Base-by-base conservation (phyloP, 805 yeast genomes). In the Hanseniaspora clermontiae region DNA sequence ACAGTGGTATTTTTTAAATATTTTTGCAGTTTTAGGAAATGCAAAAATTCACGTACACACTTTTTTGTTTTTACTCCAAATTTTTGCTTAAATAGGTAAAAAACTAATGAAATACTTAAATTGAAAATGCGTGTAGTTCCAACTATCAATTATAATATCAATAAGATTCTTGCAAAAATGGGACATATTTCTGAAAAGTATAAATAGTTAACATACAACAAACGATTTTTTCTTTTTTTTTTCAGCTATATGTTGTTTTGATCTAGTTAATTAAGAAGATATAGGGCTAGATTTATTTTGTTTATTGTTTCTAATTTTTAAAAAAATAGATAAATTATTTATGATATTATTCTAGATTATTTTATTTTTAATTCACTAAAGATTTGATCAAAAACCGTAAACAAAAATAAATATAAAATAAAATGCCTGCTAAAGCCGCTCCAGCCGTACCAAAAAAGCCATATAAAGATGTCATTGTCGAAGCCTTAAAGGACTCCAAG, bases 401-500 rank as follows among this genome's bases (percentile, higher is more conserved):
- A 27, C 32, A 14, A 50, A 15, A 50, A 29, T 27, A 51, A 15
- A 50, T 42, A 50, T 19, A 37, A 40, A 53, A 6, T 12, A 54
- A 19, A 43, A 55, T 55, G 55, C 55, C 54, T 50, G 58, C 55
- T 47, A 56, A 50, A 56, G 39, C 54, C 34, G 43, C 55, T 20
- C 10, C 55, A 14, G 43, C 48, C 34, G 40, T 29, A 14, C 43
- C 57, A 45, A 56, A 56, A 40, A 56, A 56, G 43, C 58, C 58
- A 56, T 57, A 57, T 52, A 57, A 57, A 48, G 66, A 64, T 12
- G 61, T 70, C 61, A 72, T 74, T 58, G 65, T 66, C 39, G 79
- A 83, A 59, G 95, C 91, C 51, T 75, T 87, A 61, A 66, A 75
- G 42, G 74, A 84, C 51, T 77, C 87, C 65, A 84, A 84, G 64